Conservation (phyloP, 148 eudicot genomes). For the Gaultheria prostrata region DNA sequence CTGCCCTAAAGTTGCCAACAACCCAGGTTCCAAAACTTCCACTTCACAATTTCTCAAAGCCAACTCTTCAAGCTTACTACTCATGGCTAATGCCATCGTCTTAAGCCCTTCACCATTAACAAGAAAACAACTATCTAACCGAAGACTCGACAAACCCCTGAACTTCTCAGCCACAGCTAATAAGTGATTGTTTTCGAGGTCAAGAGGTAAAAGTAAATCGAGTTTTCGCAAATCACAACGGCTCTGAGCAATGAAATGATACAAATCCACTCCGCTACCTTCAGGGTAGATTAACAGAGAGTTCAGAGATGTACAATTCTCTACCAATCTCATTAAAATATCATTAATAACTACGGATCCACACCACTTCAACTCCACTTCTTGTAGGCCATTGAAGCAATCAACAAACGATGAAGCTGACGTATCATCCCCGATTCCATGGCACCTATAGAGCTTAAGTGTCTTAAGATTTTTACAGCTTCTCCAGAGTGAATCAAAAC, state of each 20-base stretch:
- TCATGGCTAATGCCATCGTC: constrained; percentile 25
- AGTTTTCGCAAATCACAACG: constrained; percentile 32
- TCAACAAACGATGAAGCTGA: constrained; percentile 28
- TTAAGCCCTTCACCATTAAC: constrained; percentile 50
- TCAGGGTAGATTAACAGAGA: constrained; percentile 54
- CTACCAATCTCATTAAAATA: constrained; percentile 36
- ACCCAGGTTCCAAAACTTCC: constrained; percentile 36
- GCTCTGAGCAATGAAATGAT: constrained; percentile 40
- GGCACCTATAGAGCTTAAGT: constrained; percentile 45
- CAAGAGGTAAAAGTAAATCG: constrained; percentile 54
- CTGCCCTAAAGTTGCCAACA: constrained; percentile 48
- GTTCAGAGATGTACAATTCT: constrained; percentile 26
- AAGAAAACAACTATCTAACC: constrained; percentile 49
- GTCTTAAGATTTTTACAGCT: constrained; percentile 39
- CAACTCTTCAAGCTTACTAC: constrained; percentile 37
- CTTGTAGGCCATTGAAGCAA: constrained; percentile 29
- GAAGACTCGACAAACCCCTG: constrained; percentile 26
- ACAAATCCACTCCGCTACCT: constrained; percentile 48
- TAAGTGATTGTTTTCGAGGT: constrained; percentile 45
- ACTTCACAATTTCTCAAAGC: constrained; percentile 44
- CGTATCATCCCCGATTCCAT: constrained; percentile 44
- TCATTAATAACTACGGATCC: constrained; percentile 37
- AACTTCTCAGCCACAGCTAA: constrained; percentile 34
- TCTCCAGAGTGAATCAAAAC: constrained; percentile 48
- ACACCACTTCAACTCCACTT: constrained; percentile 50